A percentile compares a stretch with the other conserved stretches of the same genome.
Evolutionary conservation across 208 protist species (phyloP).

Genomic region (Crithidia thermophila): DNA sequence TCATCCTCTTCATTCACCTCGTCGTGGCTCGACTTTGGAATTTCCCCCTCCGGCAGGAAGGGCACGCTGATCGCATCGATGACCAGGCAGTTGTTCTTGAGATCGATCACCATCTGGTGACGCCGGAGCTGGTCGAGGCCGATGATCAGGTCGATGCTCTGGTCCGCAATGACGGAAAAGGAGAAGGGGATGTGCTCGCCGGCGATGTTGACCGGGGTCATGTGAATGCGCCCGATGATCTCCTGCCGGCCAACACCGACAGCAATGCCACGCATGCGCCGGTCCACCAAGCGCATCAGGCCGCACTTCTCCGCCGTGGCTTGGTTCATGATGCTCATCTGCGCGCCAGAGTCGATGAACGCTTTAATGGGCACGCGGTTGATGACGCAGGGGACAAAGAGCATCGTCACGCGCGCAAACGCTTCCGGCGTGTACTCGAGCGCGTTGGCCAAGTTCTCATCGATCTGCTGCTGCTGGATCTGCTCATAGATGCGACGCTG

Average conservation of each 20-base stretch:
- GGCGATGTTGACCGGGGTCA: constrained; percentile 77
- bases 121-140: constrained; percentile 95
- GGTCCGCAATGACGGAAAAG: constrained; percentile 90
- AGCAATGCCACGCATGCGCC: constrained; percentile 77
- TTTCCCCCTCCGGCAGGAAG: constrained; percentile 66
- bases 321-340: constrained; percentile 84
- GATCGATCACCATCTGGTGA: constrained; percentile 81
- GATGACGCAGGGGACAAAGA: constrained; percentile 92
- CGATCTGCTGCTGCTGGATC: constrained; percentile 86
- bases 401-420: constrained; percentile 90
- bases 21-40: constrained; percentile 30
- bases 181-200: constrained; percentile 77
- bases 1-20: constrained; percentile 7
- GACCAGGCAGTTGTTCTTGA: constrained; percentile 54
- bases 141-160: constrained; percentile 93
- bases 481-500: constrained; percentile 81
- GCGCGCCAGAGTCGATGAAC: constrained; percentile 94
- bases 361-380: constrained; percentile 92
- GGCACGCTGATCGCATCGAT: constrained; percentile 46
- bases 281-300: constrained; percentile 91
- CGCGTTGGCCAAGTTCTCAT: constrained; percentile 89
- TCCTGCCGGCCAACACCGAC: constrained; percentile 89
- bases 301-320: constrained; percentile 85
- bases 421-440: constrained; percentile 95
- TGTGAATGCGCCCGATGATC: constrained; percentile 95